Evolutionary conservation across 2,329 filamentous ascomycete genomes (phyloP).

Genomic region (Trichophaea hybrida): DNA sequence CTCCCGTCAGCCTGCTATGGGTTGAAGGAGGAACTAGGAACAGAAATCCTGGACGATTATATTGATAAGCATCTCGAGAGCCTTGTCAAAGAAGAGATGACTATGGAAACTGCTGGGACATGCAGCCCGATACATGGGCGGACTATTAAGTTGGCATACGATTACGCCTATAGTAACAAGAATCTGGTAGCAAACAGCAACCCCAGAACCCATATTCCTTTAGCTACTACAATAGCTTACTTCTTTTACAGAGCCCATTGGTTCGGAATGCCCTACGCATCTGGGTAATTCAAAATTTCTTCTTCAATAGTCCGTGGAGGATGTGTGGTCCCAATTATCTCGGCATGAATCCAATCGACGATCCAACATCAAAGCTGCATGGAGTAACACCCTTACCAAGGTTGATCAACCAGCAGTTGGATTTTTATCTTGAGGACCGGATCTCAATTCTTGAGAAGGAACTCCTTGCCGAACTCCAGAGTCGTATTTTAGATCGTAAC

Average conservation of each 20-base stretch:
- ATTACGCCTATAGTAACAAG: conserved; percentile 9
- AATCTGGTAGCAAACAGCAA: neutral
- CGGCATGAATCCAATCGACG: conserved; percentile 16
- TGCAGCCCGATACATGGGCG: conserved; percentile 10
- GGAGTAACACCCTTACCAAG: conserved; percentile 18
- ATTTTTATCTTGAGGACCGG: conserved; percentile 16
- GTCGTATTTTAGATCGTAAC: conserved; percentile 17
- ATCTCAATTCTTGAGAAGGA: conserved; percentile 17
- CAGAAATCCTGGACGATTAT: conserved; percentile 13
- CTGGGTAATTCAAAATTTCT: conserved; percentile 21
- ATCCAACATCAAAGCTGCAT: conserved; percentile 12
- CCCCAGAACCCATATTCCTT: neutral
- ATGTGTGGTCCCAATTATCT: conserved; percentile 13
- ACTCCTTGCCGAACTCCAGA: conserved; percentile 19
- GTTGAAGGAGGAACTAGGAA: conserved; percentile 13
- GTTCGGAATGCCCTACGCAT: conserved; percentile 19
- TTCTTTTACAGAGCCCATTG: conserved; percentile 9
- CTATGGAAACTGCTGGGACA: neutral
- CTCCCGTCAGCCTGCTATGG: conserved; percentile 19
- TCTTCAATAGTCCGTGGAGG: conserved; percentile 21
- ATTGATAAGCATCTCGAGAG: conserved; percentile 16
- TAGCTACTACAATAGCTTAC: neutral
- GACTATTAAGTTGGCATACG: conserved; percentile 15
- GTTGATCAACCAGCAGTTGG: conserved; percentile 20
- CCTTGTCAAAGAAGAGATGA: conserved; percentile 13